These are phyloP conservation scores for Eucalyptus marginata DNA, from an alignment of 345 rosid species.

Conservation along the genomic window DNA sequence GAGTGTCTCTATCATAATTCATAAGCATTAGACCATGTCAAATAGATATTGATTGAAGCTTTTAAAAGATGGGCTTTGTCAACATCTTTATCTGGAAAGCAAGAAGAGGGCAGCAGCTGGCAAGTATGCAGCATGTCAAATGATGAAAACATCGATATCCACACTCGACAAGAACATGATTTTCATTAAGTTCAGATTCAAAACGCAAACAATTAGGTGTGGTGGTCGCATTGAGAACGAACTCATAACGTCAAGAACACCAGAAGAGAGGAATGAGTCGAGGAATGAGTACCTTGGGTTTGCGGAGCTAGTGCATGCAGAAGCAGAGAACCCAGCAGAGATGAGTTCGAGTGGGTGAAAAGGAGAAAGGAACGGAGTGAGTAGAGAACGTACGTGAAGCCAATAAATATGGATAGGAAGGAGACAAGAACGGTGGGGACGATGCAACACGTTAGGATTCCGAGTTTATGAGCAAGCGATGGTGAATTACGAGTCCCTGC, in stretches of 20 bases:
- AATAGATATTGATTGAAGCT: not conserved
- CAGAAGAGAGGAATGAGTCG: not conserved
- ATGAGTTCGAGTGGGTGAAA: not conserved
- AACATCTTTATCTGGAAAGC: not conserved
- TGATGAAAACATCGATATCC: not conserved
- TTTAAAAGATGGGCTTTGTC: not conserved
- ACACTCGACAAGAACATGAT: not conserved
- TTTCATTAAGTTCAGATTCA: not conserved
- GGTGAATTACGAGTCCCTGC: not conserved
- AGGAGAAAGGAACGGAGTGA: not conserved
- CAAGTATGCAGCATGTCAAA: not conserved
- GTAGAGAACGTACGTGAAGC: not conserved
- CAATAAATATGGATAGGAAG: not conserved
- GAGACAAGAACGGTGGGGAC: not conserved
- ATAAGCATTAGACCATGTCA: not conserved
- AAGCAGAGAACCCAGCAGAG: not conserved
- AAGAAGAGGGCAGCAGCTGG: not conserved
- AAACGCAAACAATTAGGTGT: not conserved
- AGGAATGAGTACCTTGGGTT: not conserved
- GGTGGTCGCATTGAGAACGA: not conserved
- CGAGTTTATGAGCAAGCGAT: not conserved
- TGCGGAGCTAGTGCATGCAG: not conserved
- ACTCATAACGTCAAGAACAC: not conserved
- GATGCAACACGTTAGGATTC: not conserved
- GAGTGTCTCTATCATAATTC: not conserved